Base-by-base conservation (phyloP, 1,139 yeast species). In the Lodderomyces jiufengensis region DNA sequence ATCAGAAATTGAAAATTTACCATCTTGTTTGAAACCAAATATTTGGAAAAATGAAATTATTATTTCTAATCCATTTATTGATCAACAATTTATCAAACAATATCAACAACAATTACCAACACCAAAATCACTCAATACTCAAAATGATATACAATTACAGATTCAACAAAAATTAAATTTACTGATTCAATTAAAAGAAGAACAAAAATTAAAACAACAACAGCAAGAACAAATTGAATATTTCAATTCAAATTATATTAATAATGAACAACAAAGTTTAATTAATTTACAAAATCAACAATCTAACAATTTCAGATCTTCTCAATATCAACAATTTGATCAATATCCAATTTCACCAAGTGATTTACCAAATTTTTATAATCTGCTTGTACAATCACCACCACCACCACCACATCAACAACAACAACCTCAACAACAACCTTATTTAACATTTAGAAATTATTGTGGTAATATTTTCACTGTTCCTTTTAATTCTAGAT, bases 401-500 rank as follows among this genome's bases (percentile, higher is more conserved):
- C 20, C 20, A 5, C 20, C 20, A 27, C 15, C 15, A 14, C 15
- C 16, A 27, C 10, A 5, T n/a, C 32, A 20, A 15, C 30, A 27
- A 27, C 30, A 27, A 14, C 33, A 31, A 25, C 33, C 7, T 5
- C 13, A 7, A 29, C n/a, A 9, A 12, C 33, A n/a, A 9, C 33
- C 7, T 10, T 43, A 34, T 32, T 41, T 46, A 15, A 38, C 46
- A 5, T 59, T 59, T 41, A 49, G 49, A 33, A 49, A 50, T 12
- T 59, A 51, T 36, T 45, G 50, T 8, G 64, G 64, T 4, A 40
- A 41, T 5, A 40, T 39, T 5, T 49, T 53, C 31, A 40, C 40
- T 1, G 48, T 50, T 15, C 46, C 48, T 2, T 26, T 34, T 2
- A 40, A 42, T 6, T 57, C 80, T 0, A 58, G 59, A 31, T 77